These are phyloP conservation scores for Coniochaeta sp. DNA, from an alignment of 2,329 filamentous ascomycete species.

Conservation along the genomic window DNA sequence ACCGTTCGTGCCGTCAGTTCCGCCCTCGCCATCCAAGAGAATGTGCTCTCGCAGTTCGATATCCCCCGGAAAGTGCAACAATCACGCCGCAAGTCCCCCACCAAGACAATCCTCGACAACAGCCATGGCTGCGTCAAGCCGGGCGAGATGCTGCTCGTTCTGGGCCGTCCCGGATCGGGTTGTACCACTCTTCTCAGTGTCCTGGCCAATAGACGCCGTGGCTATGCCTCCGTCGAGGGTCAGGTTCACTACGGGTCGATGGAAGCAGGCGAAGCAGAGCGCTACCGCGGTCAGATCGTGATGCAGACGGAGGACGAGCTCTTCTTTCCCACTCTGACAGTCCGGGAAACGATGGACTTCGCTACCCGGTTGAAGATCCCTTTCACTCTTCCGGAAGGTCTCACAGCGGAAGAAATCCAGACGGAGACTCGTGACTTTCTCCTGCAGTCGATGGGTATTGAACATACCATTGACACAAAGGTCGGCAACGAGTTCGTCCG, in stretches of 20 bases:
- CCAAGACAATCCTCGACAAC: slow-evolving; percentile 58
- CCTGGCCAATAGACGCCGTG: slow-evolving; percentile 56
- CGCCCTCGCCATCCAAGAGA: slow-evolving; percentile 59
- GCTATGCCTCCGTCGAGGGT: slow-evolving; percentile 51
- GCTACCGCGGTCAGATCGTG: slow-evolving; percentile 52
- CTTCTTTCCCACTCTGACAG: slow-evolving; percentile 62
- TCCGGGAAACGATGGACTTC: slow-evolving; percentile 65
- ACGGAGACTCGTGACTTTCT: slow-evolving; percentile 44
- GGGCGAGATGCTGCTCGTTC: slow-evolving; percentile 64
- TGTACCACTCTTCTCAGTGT: slow-evolving; percentile 67
- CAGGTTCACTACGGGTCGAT: slow-evolving; percentile 49
- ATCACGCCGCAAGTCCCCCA: slow-evolving; percentile 44
- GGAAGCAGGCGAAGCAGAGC: slow-evolving; percentile 39
- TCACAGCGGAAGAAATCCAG: slow-evolving; percentile 36
- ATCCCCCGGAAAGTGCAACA: slow-evolving; percentile 46
- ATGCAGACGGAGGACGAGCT: slow-evolving; percentile 66
- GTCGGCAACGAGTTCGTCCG: slow-evolving; percentile 61
- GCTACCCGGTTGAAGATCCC: slow-evolving; percentile 56
- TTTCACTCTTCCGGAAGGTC: slow-evolving; percentile 35
- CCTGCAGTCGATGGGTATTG: slow-evolving; percentile 48
- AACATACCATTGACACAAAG: slow-evolving; percentile 56
- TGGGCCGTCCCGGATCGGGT: slow-evolving; percentile 61
- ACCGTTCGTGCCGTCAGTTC: slow-evolving; percentile 55
- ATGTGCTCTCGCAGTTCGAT: slow-evolving; percentile 54
- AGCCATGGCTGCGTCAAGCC: slow-evolving; percentile 64